A percentile compares a stretch with the other conserved stretches of the same genome.
Conservation (phyloP, 768 basidiomycete species). For the Dioszegia aurantiaca region DNA sequence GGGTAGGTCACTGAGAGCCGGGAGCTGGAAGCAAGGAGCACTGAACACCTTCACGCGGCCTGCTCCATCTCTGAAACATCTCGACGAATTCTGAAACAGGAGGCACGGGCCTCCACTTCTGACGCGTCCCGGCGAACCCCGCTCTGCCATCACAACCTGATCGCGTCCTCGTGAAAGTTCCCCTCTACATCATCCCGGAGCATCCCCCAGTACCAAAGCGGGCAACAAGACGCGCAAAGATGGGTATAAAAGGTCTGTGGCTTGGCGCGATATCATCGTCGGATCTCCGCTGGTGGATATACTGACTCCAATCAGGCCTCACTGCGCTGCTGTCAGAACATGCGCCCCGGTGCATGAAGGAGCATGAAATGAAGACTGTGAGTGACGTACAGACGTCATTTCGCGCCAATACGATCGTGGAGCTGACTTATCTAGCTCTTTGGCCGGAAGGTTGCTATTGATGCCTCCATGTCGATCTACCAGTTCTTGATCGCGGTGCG, state of each 20-base stretch:
- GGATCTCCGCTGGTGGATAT: too few species aligned
- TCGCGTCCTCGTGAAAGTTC: background rate
- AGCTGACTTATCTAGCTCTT: conserved; percentile 60
- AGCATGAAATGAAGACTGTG: conserved; percentile 87
- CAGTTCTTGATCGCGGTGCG: conserved; percentile 97
- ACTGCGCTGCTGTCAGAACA: conserved; percentile 84
- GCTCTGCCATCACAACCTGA: background rate
- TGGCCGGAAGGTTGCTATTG: conserved; percentile 96
- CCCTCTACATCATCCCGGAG: too few species aligned
- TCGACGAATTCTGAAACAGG: background rate
- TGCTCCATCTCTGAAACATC: background rate
- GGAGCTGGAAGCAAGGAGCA: too few species aligned
- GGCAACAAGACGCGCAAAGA: too few species aligned
- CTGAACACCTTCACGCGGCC: too few species aligned
- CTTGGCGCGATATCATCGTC: background rate
- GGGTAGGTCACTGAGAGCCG: too few species aligned
- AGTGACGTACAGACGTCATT: too few species aligned
- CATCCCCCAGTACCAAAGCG: too few species aligned
- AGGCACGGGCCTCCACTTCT: background rate
- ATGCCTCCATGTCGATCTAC: conserved; percentile 62
- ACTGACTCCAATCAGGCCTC: conserved; percentile 56
- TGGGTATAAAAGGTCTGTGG: conserved; percentile 22
- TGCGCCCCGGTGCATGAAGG: conserved; percentile 75
- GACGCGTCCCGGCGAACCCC: background rate
- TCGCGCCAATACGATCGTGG: too few species aligned